Evolutionary conservation across 2,329 filamentous ascomycete species (phyloP).

Genomic region (Neurospora sp.): DNA sequence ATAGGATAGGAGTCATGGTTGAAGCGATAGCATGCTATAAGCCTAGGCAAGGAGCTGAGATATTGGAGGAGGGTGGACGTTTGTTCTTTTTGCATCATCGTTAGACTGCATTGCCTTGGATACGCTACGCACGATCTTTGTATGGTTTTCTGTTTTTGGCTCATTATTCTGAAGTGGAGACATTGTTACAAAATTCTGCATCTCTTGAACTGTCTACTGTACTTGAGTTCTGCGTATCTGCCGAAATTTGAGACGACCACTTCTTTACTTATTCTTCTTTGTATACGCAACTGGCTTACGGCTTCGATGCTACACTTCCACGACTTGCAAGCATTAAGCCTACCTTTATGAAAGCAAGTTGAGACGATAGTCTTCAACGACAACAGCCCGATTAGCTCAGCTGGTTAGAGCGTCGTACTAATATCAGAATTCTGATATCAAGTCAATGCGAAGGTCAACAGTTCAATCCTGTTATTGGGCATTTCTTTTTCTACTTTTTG

Average conservation of each 20-base stretch:
- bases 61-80: neutral
- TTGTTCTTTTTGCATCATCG: neutral
- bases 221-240: neutral
- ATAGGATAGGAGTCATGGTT: neutral
- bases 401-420: neutral
- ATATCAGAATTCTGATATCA: no score
- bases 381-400: neutral
- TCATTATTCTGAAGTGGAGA: neutral
- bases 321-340: no score
- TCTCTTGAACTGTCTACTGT: fast-evolving
- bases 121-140: neutral
- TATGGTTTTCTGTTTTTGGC: neutral
- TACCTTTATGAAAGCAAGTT: no score
- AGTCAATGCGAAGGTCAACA: no score
- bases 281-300: no score
- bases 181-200: neutral
- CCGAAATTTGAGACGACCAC: neutral
- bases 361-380: neutral
- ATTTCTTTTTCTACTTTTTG: neutral
- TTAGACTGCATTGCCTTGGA: neutral
- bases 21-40: neutral
- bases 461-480: no score
- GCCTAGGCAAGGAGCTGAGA: neutral
- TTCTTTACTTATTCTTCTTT: no score
- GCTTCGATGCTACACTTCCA: neutral